Base-by-base conservation (phyloP, 257 asterid species). In the Gardenia jasminoides region DNA sequence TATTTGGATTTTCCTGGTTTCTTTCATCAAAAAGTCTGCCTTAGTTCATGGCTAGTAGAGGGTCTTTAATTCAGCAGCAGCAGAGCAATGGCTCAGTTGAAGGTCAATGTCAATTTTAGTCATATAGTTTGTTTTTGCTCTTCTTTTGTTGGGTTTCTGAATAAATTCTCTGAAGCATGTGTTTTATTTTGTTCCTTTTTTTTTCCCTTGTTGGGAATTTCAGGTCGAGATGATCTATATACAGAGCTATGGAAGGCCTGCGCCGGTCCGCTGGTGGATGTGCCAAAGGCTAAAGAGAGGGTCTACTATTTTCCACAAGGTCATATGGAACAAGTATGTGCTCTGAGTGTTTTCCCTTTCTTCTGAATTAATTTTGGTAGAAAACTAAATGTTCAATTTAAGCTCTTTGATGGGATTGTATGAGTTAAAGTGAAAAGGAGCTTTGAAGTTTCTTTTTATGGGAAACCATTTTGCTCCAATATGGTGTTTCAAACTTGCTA, bases 261-360 rank as follows among this genome's bases (percentile, higher is more conserved):
- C 83, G 99, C 99, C 68, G 99, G 99, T 74, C 97, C 98, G 43
- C 79, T 96, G 87, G 98, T 93, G 71, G 97, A 93, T 86, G 88
- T 96, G 77, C 98, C 99, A 36, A 93, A 81, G 82, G 78, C n/a
- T 68, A 78, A 70, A 46, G 98, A 96, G 75, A 91, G 85, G 62
- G 98, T 96, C 75, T 96, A 87, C 82, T 96, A 96, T 86, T 96
- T 96, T 52, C 98, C 98, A 26, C 99, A 96, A 81, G 99, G 99
- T n/a, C 99, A 91, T 83, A 93, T 96, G 97, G 99, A 96, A 66
- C 99, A 96, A 85, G 99, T 95, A 80, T 84, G 93, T 31, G 78
- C 52, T 48, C 67, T 84, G n/a, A n/a, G n/a, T n/a, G 41, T 81
- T 1, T 39, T 30, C 31, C 43, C 22, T 16, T 44, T 17, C 31